phyloP scores from a whole-genome alignment of 495 filamentous ascomycete genomes.

The Xylaria flabelliformis region DNA sequence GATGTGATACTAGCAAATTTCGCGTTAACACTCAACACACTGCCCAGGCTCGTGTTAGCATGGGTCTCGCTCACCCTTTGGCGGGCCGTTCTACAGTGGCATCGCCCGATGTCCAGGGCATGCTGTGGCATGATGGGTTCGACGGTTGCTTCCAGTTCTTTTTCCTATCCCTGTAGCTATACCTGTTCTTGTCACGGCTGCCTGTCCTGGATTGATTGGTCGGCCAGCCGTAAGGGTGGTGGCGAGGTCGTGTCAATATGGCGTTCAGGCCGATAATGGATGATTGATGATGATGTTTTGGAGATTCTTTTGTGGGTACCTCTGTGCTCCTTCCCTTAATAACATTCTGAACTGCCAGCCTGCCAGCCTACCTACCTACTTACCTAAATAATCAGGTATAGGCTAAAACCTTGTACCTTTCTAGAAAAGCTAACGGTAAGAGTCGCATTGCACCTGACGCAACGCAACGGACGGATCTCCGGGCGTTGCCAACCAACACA shows the following conservation, averaged over 20 bases:
- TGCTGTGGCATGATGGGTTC: constrained; percentile 27
- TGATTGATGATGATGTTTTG: not conserved
- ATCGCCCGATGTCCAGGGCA: constrained; percentile 35
- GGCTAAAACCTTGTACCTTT: not conserved
- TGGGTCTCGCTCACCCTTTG: constrained; percentile 33
- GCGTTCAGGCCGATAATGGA: not conserved
- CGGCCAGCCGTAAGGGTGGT: not conserved
- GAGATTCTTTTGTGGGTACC: not conserved
- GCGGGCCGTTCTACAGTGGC: constrained; percentile 34
- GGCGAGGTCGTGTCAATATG: not conserved
- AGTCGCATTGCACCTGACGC: not conserved
- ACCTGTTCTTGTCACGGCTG: not conserved
- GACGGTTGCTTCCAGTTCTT: not conserved
- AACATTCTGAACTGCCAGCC: not conserved
- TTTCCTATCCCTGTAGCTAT: not conserved
- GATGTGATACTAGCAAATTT: constrained; percentile 30
- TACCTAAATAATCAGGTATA: not conserved
- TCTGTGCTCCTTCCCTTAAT: not conserved
- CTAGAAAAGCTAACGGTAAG: not conserved
- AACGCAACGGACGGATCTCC: not conserved
- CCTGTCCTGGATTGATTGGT: not conserved
- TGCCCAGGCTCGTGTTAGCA: not conserved
- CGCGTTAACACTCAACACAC: constrained; percentile 21
- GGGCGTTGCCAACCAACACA: not conserved
- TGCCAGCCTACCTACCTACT: not conserved